Evolutionary conservation across 495 filamentous ascomycete species (phyloP), one percentile per base, ranked within the genome.

Genomic region (Evernia prunastri): DNA sequence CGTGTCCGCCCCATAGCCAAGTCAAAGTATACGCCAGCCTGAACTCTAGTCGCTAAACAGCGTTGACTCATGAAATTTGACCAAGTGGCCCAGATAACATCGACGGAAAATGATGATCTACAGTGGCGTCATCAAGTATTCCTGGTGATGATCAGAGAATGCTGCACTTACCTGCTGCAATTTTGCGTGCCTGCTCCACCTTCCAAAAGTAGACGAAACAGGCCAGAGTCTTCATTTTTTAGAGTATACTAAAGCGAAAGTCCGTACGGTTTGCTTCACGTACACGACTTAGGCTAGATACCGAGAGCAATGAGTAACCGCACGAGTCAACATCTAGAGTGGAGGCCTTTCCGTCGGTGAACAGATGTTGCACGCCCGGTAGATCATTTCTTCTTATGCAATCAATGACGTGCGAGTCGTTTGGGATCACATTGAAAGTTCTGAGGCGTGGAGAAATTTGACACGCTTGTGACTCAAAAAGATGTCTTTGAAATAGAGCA

Each of bases 81-180:
- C 56, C 17, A n/a, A 23, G 8, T 37, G 31, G 56, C 7, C 31
- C 56, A 57, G 18, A 57, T 23, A 9, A 57, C 25, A 23, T 57
- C 3, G 20, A n/a, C 6, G 2, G 31, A 0, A 36, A n/a, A 0
- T 0, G 0, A 5, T 0, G 0, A 23, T 4, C 56, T 57, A 37
- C n/a, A n/a, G n/a, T n/a, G n/a, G n/a, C 36, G 56, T 2, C n/a
- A n/a, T 6, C 20, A 35, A 3, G n/a, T 36, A 36, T 1, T 23
- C 2, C 25, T 5, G 15, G 17, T 10, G 6, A 58, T 12, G 4
- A n/a, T 15, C 33, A 35, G 56, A 18, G 33, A 58, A 13, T 58
- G 56, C 33, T 6, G 56, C 56, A 15, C 56, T 58, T 37, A 58
- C 56, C 0, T 1, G 7, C 23, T 13, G 20, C 56, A 58, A 36